Evolutionary conservation across 1,284 basidiomycete species (phyloP).

Genomic region (Chalciporus sp.): DNA sequence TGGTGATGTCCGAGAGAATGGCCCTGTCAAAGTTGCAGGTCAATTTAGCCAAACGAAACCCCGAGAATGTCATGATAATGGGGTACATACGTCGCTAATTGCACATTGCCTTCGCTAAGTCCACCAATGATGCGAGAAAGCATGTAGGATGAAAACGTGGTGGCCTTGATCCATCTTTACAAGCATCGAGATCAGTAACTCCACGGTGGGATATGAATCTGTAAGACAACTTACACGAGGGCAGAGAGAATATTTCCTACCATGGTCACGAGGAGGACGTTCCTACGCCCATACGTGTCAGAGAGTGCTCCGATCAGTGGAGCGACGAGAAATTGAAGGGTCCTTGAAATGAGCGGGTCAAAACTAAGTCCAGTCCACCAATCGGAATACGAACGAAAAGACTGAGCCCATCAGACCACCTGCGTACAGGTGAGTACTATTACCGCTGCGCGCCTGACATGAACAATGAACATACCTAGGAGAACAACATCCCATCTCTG

Average conservation of each 20-base stretch:
- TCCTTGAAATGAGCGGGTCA: constrained; percentile 43
- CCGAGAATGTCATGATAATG: neutral
- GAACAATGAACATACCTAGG: constrained; percentile 50
- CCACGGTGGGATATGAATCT: neutral
- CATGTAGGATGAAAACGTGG: constrained; percentile 84
- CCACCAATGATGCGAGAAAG: constrained; percentile 89
- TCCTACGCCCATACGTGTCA: constrained; percentile 85
- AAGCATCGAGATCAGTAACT: neutral
- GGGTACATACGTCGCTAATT: constrained; percentile 70
- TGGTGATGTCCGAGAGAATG: constrained; percentile 86
- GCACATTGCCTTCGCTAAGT: constrained; percentile 86
- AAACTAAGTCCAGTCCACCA: neutral
- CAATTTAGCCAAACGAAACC: neutral
- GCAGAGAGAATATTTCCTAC: constrained; percentile 89
- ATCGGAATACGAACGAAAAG: constrained; percentile 69
- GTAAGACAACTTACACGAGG: constrained; percentile 56
- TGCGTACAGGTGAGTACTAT: constrained; percentile 29
- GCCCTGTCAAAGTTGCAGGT: constrained; percentile 51
- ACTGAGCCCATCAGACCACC: constrained; percentile 88
- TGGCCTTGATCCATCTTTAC: constrained; percentile 82
- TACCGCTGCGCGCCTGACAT: neutral
- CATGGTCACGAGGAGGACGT: constrained; percentile 82
- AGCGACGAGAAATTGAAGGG: constrained; percentile 85
- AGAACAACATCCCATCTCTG: constrained; percentile 83
- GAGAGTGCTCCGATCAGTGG: constrained; percentile 82